These are phyloP conservation scores for Carallia pectinifolia DNA, from an alignment of 345 rosid species.

Conservation along the genomic window DNA sequence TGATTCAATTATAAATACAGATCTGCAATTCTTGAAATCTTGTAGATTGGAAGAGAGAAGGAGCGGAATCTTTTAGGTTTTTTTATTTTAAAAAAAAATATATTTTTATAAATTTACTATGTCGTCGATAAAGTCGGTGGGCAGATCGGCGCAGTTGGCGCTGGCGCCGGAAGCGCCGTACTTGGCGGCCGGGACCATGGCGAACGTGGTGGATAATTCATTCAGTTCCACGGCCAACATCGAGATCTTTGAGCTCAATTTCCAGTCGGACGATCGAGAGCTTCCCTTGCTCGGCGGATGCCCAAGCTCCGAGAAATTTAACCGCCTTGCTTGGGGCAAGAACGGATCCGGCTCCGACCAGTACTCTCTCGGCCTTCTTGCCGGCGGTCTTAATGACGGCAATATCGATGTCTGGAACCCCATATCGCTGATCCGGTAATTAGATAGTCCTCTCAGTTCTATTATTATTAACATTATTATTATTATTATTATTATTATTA, in stretches of 20 bases:
- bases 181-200: slow-evolving; percentile 99
- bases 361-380: slow-evolving; percentile 76
- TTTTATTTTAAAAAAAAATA: not conserved
- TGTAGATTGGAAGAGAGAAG: not conserved
- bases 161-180: slow-evolving; percentile 92
- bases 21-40: not conserved
- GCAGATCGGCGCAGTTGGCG: slow-evolving; percentile 93
- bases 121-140: slow-evolving; percentile 92
- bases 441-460: not conserved
- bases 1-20: not conserved
- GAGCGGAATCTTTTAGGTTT: too few relatives aligned
- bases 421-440: slow-evolving; percentile 65
- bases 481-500: too few relatives aligned
- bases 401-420: slow-evolving; percentile 92
- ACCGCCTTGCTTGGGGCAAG: slow-evolving; percentile 87
- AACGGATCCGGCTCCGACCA: slow-evolving; percentile 84
- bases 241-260: slow-evolving; percentile 96
- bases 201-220: slow-evolving; percentile 95
- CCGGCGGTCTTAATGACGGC: slow-evolving; percentile 97
- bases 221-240: slow-evolving; percentile 90
- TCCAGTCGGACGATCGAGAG: slow-evolving; percentile 87
- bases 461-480: not conserved
- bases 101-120: slow-evolving; percentile 21
- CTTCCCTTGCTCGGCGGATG: slow-evolving; percentile 70
- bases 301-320: slow-evolving; percentile 92